Base-by-base conservation (phyloP, 495 filamentous ascomycete species). In the Durotheca rogersii region DNA sequence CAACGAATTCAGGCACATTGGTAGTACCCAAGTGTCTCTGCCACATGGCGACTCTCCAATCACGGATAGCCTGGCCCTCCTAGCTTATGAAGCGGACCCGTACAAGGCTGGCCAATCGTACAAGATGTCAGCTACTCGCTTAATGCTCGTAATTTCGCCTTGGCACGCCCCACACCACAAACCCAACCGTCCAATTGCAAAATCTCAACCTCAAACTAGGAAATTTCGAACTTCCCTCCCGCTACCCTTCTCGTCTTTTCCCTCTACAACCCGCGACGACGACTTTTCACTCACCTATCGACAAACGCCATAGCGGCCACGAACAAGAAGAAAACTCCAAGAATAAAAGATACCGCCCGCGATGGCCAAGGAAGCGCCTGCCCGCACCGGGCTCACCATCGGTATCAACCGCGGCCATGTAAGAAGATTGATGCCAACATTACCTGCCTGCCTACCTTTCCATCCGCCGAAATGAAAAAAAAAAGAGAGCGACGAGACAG, bases 351-450 rank as follows among this genome's bases (percentile, higher is more conserved):
- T 60, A 47, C 47, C 49, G 44, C 39, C 33, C 39, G 56, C 12
- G 56, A 72, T 73, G 69, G 67, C 66, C 40, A 65, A 74, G 65
- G 64, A 71, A 61, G 49, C 60, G 20, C 58, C 64, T 47, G 81
- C 83, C 73, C 81, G 83, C 68, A 81, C 78, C 72, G 88, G 88
- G 74, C 79, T 95, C 65, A 77, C 82, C 73, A 75, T 84, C 68
- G 91, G 91, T 67, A 70, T 89, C 66, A 95, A 96, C 78, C 84
- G 81, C 71, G 91, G 91, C 70, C 87, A 93, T 76, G 89, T 93
- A 90, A 60, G 57, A 60, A 61, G 53, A 61, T 35, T 21, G n/a
- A 19, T 37, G n/a, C 10, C 25, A 17, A 11, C 31, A 35, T 31
- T 38, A 21, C 32, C 12, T 21, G 27, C 38, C 18, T 35, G 11